Evolutionary conservation across 2,329 filamentous ascomycete genomes (phyloP), one percentile per base, ranked within the genome.

Genomic region (Fusarium pseudoanthophilum): DNA sequence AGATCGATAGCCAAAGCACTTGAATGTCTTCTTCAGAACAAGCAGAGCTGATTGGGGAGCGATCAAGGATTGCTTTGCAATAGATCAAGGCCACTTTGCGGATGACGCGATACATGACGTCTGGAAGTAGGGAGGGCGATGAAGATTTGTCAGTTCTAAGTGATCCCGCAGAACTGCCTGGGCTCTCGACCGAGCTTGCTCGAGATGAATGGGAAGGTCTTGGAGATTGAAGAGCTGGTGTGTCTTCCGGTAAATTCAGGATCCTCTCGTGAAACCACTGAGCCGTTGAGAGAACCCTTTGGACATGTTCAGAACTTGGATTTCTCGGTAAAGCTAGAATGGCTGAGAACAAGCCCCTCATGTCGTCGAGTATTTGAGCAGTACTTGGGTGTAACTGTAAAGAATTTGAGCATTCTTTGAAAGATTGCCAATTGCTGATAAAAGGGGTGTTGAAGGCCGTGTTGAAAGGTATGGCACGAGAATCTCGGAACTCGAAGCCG

Each of bases 311-410:
- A 0, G 71, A 37, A 1, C 81, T 79, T 6, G 84, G 75, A 1
- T 78, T 51, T 4, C 74, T 65, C 0, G 85, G 82, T n/a, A 87
- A 77, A 2, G 80, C 77, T 10, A 86, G 69, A 0, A 87, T 83
- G 6, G 83, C 77, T 15, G 80, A 76, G n/a, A 87, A 80, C 3
- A 89, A 78, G 28, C 84, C 83, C 9, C 87, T 83, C 78, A 88
- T 84, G 55, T 87, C 84, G 60, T 89, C 87, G 6, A 89, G 83
- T 58, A 89, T 85, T 20, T 83, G 80, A 9, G 86, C 85, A 2
- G 85, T 86, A 57, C 80, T 79, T 2, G 81, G 79, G 57, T 87
- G 84, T n/a, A 89, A 78, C n/a, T 80, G 79, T 5, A 87, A 77
- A 0, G 82, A 80, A 16, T 82, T 81, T 32, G 80, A 80, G 26